phyloP scores from a whole-genome alignment of 1,284 basidiomycete genomes.

The Marasmius fiardii region DNA sequence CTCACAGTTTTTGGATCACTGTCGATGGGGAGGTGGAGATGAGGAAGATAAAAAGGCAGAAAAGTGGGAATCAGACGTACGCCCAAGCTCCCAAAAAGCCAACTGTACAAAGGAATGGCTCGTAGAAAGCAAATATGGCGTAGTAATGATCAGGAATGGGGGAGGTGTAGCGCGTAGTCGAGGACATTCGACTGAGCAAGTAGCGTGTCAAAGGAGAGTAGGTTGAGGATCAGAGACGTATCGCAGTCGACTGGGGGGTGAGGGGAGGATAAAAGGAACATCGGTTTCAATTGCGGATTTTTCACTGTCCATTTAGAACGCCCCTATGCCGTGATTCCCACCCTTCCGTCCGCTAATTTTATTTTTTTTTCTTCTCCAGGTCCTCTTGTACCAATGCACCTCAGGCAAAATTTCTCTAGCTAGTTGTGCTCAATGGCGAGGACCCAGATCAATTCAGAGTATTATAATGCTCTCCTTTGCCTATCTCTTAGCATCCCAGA shows the following conservation, averaged over 20 bases:
- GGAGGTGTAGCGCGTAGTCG: constrained; percentile 39
- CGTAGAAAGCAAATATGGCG: constrained; percentile 67
- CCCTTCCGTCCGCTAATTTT: constrained; percentile 9
- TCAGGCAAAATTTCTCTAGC: constrained; percentile 35
- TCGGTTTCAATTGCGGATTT: neutral
- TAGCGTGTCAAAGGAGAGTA: no score
- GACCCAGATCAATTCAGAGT: constrained; percentile 63
- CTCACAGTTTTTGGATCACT: constrained; percentile 62
- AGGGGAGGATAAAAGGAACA: constrained; percentile 11
- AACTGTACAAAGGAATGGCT: constrained; percentile 60
- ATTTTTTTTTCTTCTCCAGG: constrained; percentile 37
- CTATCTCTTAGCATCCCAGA: constrained; percentile 27
- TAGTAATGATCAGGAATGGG: constrained; percentile 72
- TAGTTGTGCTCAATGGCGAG: constrained; percentile 69
- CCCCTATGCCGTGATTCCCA: neutral
- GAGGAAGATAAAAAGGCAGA: constrained; percentile 6
- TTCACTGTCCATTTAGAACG: neutral
- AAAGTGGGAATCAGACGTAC: constrained; percentile 26
- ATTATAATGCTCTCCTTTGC: constrained; percentile 66
- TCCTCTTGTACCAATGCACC: constrained; percentile 55
- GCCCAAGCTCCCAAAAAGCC: constrained; percentile 61
- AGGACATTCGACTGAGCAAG: constrained; percentile 5
- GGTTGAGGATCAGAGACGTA: no score
- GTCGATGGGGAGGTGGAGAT: constrained; percentile 12
- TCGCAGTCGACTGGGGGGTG: neutral